phyloP scores from a whole-genome alignment of 495 filamentous ascomycete species.

The Ascodesmis nigricans region DNA sequence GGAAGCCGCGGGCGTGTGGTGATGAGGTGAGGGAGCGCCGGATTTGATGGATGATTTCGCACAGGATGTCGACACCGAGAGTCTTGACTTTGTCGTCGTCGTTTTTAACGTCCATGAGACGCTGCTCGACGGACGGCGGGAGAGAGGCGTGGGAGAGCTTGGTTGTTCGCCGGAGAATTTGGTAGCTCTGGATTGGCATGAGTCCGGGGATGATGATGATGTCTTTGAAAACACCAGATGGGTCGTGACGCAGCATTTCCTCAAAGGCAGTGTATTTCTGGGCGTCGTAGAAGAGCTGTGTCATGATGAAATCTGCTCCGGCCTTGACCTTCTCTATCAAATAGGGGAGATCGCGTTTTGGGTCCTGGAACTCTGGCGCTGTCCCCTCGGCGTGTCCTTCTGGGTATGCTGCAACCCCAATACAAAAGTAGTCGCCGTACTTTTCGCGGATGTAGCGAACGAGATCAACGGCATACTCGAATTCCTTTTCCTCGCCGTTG shows the following conservation, averaged over 20 bases:
- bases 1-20: conserved; percentile 43
- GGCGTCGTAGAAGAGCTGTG: conserved; percentile 89
- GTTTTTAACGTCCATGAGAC: conserved; percentile 56
- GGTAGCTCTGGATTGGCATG: conserved; percentile 94
- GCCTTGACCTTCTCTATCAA: conserved; percentile 77
- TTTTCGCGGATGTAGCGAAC: conserved; percentile 68
- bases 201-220: conserved; percentile 85
- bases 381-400: conserved; percentile 90
- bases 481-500: conserved; percentile 38
- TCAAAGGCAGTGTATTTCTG: conserved; percentile 64
- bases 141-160: conserved; percentile 79
- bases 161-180: conserved; percentile 83
- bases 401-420: conserved; percentile 85
- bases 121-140: conserved; percentile 42
- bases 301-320: conserved; percentile 96
- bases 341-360: conserved; percentile 64
- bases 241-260: conserved; percentile 51
- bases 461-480: conserved; percentile 74
- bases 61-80: conserved; percentile 46
- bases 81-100: conserved; percentile 83
- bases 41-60: conserved; percentile 47
- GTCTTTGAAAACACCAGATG: conserved; percentile 64
- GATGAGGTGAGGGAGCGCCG: conserved; percentile 30
- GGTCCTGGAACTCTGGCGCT: conserved; percentile 44
- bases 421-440: conserved; percentile 88